These are phyloP conservation scores for Mrakia frigida DNA, from an alignment of 768 basidiomycete species.

Conservation along the genomic window DNA sequence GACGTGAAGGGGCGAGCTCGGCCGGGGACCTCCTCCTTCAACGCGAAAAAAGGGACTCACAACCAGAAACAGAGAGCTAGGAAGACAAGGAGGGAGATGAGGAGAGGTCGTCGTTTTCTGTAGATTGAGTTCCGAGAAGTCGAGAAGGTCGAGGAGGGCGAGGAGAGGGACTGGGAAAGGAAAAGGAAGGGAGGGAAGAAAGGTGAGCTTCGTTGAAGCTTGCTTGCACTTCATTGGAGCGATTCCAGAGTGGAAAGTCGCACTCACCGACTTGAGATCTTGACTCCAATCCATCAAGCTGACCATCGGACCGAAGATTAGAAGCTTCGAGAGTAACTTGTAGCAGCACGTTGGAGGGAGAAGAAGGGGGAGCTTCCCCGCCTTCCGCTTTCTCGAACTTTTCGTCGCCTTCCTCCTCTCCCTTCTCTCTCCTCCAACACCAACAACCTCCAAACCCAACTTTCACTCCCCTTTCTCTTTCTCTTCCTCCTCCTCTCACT, in stretches of 20 bases:
- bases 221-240: too few species aligned
- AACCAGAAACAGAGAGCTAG: not conserved
- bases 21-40: too few species aligned
- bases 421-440: not conserved
- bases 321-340: too few species aligned
- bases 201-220: too few species aligned
- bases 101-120: not conserved
- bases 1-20: too few species aligned
- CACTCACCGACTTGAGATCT: too few species aligned
- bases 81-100: not conserved
- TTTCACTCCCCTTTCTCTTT: not conserved
- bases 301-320: too few species aligned
- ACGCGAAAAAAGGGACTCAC: not conserved
- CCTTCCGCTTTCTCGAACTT: not conserved
- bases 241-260: too few species aligned
- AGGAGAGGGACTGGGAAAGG: not conserved
- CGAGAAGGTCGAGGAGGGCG: not conserved
- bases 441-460: not conserved
- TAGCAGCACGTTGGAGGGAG: not conserved
- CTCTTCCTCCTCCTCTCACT: not conserved
- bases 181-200: not conserved
- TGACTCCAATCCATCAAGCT: too few species aligned
- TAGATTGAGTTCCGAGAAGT: not conserved
- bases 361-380: not conserved
- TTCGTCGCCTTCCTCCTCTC: not conserved